These are phyloP conservation scores for Tardiomyces depauwii DNA, from an alignment of 1,139 yeast genomes.

Conservation along the genomic window DNA sequence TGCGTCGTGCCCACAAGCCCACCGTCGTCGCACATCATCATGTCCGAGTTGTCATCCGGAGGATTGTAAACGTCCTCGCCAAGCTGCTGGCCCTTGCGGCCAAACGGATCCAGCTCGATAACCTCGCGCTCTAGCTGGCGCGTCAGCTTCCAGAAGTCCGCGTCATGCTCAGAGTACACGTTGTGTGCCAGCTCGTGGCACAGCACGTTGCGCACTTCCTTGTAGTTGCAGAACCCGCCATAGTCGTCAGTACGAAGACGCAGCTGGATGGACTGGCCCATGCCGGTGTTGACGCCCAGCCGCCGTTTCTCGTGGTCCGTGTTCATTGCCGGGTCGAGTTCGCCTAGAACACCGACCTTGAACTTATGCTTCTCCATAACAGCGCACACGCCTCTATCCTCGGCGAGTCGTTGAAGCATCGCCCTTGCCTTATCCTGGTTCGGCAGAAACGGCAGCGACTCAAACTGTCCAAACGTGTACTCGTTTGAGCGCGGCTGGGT, in stretches of 20 bases:
- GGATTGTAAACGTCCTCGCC: slow-evolving; percentile 7
- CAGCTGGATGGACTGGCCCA: slow-evolving; percentile 28
- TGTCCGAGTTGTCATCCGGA: slow-evolving; percentile 12
- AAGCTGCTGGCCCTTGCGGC: slow-evolving; percentile 10
- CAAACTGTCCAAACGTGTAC: slow-evolving; percentile 26
- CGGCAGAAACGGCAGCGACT: slow-evolving; percentile 24
- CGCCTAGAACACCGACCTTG: slow-evolving; percentile 27
- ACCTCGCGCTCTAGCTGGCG: slow-evolving; percentile 25
- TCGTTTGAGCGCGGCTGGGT: slow-evolving; percentile 5
- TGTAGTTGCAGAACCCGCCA: slow-evolving; percentile 28
- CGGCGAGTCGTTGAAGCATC: slow-evolving; percentile 21
- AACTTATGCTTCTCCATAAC: slow-evolving; percentile 27
- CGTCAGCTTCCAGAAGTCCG: slow-evolving; percentile 28
- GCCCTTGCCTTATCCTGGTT: slow-evolving; percentile 20
- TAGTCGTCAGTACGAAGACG: slow-evolving; percentile 30
- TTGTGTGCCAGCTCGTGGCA: slow-evolving; percentile 33
- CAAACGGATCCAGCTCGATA: slow-evolving; percentile 23
- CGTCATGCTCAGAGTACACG: slow-evolving; percentile 26
- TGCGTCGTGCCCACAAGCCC: slow-evolving; percentile 19
- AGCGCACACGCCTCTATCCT: slow-evolving; percentile 27
- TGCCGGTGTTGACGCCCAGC: slow-evolving; percentile 27
- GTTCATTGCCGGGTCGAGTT: slow-evolving; percentile 29
- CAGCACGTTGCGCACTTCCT: slow-evolving; percentile 25
- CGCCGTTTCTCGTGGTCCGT: slow-evolving; percentile 20
- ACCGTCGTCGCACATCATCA: slow-evolving; percentile 17